These are phyloP conservation scores for Fragaria ananassa DNA, from an alignment of 306 rosid genomes.

Conservation along the genomic window DNA sequence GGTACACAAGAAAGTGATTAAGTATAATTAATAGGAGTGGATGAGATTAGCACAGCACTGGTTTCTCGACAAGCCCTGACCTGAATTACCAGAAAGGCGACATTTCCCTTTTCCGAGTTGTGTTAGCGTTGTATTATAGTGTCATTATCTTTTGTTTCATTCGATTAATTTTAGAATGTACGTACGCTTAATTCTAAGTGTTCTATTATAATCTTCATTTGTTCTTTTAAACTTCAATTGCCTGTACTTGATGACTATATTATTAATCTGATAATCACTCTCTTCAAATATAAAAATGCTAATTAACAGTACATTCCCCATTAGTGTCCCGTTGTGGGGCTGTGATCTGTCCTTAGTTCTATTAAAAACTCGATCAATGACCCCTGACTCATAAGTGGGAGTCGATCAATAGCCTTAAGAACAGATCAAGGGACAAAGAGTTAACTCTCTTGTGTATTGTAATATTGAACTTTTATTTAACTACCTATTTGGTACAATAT, in stretches of 20 bases:
- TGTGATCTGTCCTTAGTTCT: background rate
- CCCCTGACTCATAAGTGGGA: background rate
- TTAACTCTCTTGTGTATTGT: background rate
- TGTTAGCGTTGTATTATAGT: background rate
- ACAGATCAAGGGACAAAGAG: background rate
- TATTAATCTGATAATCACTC: background rate
- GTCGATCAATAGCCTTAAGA: background rate
- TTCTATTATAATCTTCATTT: background rate
- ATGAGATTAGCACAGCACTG: background rate
- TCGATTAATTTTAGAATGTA: background rate
- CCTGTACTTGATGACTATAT: conserved; percentile 3
- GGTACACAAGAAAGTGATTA: background rate
- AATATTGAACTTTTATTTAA: background rate
- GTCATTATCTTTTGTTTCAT: conserved; percentile 17
- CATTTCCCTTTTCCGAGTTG: conserved; percentile 5
- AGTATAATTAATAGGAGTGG: background rate
- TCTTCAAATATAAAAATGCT: background rate
- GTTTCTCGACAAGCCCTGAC: conserved; percentile 9
- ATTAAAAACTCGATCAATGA: background rate
- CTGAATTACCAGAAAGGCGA: conserved; percentile 6
- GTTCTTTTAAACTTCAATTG: background rate
- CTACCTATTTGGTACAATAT: background rate
- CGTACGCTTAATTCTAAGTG: background rate
- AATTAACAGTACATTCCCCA: conserved; percentile 14
- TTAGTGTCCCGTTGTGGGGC: background rate